phyloP scores from a whole-genome alignment of 1,139 yeast genomes.

The Candida albicans region DNA sequence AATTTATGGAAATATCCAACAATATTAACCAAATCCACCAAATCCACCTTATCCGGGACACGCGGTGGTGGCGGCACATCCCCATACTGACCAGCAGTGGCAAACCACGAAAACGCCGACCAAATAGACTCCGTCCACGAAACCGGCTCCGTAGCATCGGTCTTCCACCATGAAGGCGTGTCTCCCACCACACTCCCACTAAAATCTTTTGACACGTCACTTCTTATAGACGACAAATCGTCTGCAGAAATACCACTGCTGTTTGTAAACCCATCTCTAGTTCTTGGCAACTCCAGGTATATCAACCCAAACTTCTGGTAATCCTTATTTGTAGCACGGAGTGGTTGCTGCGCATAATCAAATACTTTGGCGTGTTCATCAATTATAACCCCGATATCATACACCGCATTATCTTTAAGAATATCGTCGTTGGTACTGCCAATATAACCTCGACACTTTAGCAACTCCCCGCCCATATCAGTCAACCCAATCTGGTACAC shows the following conservation, averaged over 20 bases:
- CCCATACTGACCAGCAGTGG: conserved; percentile 66
- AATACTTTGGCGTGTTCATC: conserved; percentile 11
- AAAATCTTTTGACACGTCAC: conserved; percentile 19
- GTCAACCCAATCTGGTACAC: conserved; percentile 66
- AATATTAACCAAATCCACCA: conserved; percentile 28
- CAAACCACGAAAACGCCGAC: conserved; percentile 82
- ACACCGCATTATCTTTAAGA: conserved; percentile 53
- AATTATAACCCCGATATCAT: conserved; percentile 48
- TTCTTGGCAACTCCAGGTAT: conserved; percentile 23
- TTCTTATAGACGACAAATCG: conserved; percentile 24
- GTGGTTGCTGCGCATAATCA: conserved; percentile 5
- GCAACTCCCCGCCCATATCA: conserved; percentile 38
- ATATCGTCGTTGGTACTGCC: conserved; percentile 77
- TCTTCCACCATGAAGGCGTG: conserved; percentile 46
- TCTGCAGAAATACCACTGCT: conserved; percentile 19
- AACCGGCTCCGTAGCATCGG: conserved; percentile 47
- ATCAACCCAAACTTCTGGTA: conserved; percentile 38
- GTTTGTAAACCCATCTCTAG: conserved; percentile 10
- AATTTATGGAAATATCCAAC: conserved; percentile 58
- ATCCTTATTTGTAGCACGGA: conserved; percentile 38
- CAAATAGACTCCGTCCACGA: conserved; percentile 68
- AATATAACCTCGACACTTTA: conserved; percentile 40
- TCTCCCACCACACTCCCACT: conserved; percentile 4
- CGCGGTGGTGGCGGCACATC: not conserved
- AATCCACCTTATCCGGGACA: conserved; percentile 9